A percentile compares a stretch with the other conserved stretches of the same genome.
These are phyloP conservation scores for Sporothrix dimorphospora DNA, from an alignment of 2,329 filamentous ascomycete genomes.

Conservation along the genomic window DNA sequence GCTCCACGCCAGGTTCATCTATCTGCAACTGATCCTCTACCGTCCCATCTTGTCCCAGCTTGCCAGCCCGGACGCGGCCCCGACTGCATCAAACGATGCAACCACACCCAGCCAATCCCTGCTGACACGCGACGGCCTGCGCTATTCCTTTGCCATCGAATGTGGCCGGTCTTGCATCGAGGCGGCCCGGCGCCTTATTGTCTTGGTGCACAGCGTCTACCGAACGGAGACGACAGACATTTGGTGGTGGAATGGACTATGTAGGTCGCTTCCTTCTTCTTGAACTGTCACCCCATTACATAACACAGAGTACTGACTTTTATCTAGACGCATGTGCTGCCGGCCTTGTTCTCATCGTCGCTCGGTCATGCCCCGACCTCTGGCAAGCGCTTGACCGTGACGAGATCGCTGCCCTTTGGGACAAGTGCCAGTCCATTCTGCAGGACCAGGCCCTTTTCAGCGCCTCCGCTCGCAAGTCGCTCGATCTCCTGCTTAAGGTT, in stretches of 20 bases:
- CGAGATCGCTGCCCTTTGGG: constrained; percentile 27
- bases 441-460: constrained; percentile 29
- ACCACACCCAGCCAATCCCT: not conserved
- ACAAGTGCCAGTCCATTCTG: constrained; percentile 28
- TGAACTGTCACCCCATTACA: no score
- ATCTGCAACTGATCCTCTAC: constrained; percentile 29
- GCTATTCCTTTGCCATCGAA: constrained; percentile 30
- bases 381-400: constrained; percentile 26
- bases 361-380: constrained; percentile 27
- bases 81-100: not conserved
- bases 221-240: constrained; percentile 21
- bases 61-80: not conserved
- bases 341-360: constrained; percentile 29
- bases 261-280: not conserved
- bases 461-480: constrained; percentile 27
- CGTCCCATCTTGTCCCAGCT: constrained; percentile 27
- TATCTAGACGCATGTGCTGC: constrained; percentile 27
- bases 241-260: constrained; percentile 32
- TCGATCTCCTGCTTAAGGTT: constrained; percentile 28
- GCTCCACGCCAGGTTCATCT: constrained; percentile 24
- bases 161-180: constrained; percentile 28
- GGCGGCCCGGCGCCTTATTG: constrained; percentile 26
- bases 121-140: constrained; percentile 26
- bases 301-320: not conserved
- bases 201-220: constrained; percentile 26